Evolutionary conservation across 768 basidiomycete genomes (phyloP).

Genomic region (Lentinula raphanica): DNA sequence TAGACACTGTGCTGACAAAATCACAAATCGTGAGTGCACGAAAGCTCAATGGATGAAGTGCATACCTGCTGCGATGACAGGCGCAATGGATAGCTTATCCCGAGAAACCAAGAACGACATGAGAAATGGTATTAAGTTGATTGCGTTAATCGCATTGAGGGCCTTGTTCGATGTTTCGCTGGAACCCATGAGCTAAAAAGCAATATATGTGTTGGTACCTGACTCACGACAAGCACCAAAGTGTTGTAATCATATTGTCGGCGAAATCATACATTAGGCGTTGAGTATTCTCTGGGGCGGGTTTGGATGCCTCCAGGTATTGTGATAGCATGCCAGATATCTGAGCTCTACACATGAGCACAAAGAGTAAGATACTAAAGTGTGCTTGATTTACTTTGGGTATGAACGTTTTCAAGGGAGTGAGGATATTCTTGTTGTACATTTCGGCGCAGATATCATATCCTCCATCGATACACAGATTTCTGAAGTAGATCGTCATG

Average conservation of each 20-base stretch:
- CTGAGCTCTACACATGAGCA: constrained; percentile 31
- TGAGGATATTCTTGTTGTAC: constrained; percentile 92
- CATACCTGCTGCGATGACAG: constrained; percentile 78
- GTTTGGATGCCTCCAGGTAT: constrained; percentile 55
- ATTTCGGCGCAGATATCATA: constrained; percentile 95
- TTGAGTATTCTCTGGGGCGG: constrained; percentile 63
- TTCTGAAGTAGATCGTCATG: constrained; percentile 41
- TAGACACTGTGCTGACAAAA: constrained; percentile 71
- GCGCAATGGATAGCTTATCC: constrained; percentile 60
- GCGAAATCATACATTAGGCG: constrained; percentile 82
- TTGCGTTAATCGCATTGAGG: constrained; percentile 77
- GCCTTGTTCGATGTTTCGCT: constrained; percentile 94
- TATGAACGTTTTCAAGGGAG: constrained; percentile 68
- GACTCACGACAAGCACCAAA: constrained; percentile 94
- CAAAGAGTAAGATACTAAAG: not conserved
- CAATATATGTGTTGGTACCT: not conserved
- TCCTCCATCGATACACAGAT: constrained; percentile 91
- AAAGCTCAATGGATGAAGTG: not conserved
- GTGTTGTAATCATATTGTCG: constrained; percentile 85
- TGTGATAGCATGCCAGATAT: constrained; percentile 70
- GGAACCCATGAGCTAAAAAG: constrained; percentile 21
- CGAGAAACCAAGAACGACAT: constrained; percentile 82
- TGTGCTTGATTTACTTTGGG: constrained; percentile 52
- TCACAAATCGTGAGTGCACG: not conserved
- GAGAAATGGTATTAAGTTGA: constrained; percentile 74